Evolutionary conservation across 1,284 basidiomycete species (phyloP), one percentile per base, ranked within the genome.

Genomic region (Hemileia vastatrix): DNA sequence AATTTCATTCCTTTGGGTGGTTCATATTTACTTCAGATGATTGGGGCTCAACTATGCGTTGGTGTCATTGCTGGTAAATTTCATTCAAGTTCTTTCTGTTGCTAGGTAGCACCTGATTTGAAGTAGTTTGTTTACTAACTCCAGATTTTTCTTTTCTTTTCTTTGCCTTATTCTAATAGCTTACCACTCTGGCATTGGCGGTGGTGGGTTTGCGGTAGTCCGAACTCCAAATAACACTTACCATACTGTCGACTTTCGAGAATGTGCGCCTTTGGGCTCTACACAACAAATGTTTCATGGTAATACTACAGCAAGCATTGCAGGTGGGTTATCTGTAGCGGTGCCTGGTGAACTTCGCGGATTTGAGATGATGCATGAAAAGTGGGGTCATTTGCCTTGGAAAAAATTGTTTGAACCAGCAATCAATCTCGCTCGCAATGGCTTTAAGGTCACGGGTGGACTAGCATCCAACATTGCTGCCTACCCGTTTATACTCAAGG

Each of bases 111-210:
- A n/a, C n/a, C n/a, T n/a, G n/a, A n/a, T n/a, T n/a, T n/a, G n/a
- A n/a, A n/a, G n/a, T n/a, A n/a, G n/a, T n/a, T n/a, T n/a, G n/a
- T n/a, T n/a, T n/a, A n/a, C n/a, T n/a, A n/a, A n/a, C n/a, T n/a
- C n/a, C n/a, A n/a, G n/a, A n/a, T n/a, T n/a, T n/a, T n/a, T n/a
- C n/a, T n/a, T n/a, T n/a, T n/a, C n/a, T n/a, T n/a, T n/a, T n/a
- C n/a, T n/a, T n/a, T n/a, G n/a, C n/a, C n/a, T n/a, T n/a, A n/a
- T n/a, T n/a, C n/a, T n/a, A n/a, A n/a, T n/a, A n/a, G 70, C 71
- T 1, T 79, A 75, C 66, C 76, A 77, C 65, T 76, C 74, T 1
- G 77, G 77, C 5, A 76, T 78, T 31, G 77, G 77, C 3, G 77
- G 78, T 1, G 71, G 69, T 23, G n/a, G 6, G n/a, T 21, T 31